A percentile compares a stretch with the other conserved stretches of the same genome.
Conservation (phyloP, 768 basidiomycete species). For the Cyclocybe aegerita region DNA sequence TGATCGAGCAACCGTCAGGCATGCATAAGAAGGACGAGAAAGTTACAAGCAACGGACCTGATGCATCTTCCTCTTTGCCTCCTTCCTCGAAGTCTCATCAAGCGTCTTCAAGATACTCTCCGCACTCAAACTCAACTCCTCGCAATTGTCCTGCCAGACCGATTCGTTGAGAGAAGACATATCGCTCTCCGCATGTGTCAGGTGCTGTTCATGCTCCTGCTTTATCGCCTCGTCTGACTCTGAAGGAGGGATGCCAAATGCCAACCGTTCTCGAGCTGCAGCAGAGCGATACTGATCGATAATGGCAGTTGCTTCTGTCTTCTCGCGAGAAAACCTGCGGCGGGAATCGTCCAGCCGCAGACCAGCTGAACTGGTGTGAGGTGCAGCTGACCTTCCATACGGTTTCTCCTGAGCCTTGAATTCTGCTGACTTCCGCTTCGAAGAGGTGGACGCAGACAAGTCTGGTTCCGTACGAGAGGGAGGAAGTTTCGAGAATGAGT, state of each 20-base stretch:
- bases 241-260: slow-evolving; percentile 52
- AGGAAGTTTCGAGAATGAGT: slow-evolving; percentile 9
- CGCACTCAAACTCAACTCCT: slow-evolving; percentile 44
- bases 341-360: too few relatives aligned
- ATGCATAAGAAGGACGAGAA: neutral
- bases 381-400: neutral
- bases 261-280: slow-evolving; percentile 45
- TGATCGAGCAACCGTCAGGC: slow-evolving; percentile 4
- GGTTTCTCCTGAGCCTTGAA: neutral
- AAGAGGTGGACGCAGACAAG: neutral
- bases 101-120: slow-evolving; percentile 46
- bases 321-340: neutral
- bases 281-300: slow-evolving; percentile 24
- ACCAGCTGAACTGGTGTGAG: neutral
- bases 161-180: slow-evolving; percentile 42
- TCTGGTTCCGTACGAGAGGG: neutral
- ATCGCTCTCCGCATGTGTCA: slow-evolving; percentile 47
- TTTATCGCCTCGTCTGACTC: slow-evolving; percentile 32
- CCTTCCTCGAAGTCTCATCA: slow-evolving; percentile 22
- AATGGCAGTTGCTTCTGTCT: slow-evolving; percentile 13
- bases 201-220: slow-evolving; percentile 9
- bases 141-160: slow-evolving; percentile 38
- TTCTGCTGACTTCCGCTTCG: neutral
- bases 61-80: slow-evolving; percentile 7
- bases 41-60: slow-evolving; percentile 10